These are phyloP conservation scores for Huntiella bhutanensis DNA, from an alignment of 2,329 filamentous ascomycete species.

Conservation along the genomic window DNA sequence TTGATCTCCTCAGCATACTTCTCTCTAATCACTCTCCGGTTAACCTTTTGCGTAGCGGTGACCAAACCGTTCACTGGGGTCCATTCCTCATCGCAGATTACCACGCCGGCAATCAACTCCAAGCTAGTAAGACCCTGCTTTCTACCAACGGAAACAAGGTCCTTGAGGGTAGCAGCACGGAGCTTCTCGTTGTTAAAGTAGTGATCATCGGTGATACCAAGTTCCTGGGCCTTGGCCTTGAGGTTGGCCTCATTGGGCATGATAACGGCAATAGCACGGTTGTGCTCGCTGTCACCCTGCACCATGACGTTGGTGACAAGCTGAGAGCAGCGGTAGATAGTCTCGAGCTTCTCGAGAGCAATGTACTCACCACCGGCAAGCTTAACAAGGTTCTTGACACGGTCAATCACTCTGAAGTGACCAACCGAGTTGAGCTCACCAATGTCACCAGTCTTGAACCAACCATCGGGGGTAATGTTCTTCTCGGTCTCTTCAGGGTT, in stretches of 20 bases:
- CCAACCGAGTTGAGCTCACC: constrained; percentile 70
- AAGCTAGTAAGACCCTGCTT: constrained; percentile 48
- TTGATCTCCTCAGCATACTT: constrained; percentile 33
- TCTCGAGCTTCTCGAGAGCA: constrained; percentile 87
- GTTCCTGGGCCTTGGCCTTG: constrained; percentile 36
- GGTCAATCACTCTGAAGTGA: constrained; percentile 74
- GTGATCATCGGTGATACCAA: constrained; percentile 46
- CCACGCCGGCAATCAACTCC: constrained; percentile 58
- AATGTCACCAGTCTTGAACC: constrained; percentile 96
- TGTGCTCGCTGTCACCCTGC: constrained; percentile 55
- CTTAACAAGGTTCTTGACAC: constrained; percentile 97
- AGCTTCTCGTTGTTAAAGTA: constrained; percentile 51
- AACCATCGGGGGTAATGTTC: constrained; percentile 63
- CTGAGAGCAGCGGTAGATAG: constrained; percentile 65
- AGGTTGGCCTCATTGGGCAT: constrained; percentile 46
- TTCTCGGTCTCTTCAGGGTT: constrained; percentile 72
- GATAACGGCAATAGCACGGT: constrained; percentile 68
- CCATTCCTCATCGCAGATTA: constrained; percentile 74
- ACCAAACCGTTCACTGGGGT: constrained; percentile 52
- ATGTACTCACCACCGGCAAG: constrained; percentile 92
- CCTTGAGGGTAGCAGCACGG: constrained; percentile 41
- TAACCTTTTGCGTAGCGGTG: constrained; percentile 43
- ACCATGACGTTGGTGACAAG: constrained; percentile 76
- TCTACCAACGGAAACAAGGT: constrained; percentile 45
- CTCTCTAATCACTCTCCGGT: constrained; percentile 32